Percentiles rank a stretch among this genome's conserved stretches.
Conservation (phyloP, 441 rosid species). For the Corymbia calophylla region DNA sequence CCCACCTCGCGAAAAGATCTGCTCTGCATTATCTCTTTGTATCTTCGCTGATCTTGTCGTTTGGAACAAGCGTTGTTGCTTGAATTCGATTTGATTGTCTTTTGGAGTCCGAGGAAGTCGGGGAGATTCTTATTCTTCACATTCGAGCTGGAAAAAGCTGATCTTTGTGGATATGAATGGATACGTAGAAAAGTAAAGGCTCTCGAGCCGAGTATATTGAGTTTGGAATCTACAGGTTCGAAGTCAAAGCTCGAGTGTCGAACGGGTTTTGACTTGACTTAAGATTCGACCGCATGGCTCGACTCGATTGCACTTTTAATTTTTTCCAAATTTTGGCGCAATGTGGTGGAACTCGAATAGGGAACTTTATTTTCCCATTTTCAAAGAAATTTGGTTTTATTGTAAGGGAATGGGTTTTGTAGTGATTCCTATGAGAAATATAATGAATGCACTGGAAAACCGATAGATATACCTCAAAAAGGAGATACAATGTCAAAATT, state of each 20-base stretch:
- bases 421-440: background rate
- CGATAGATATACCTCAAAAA: no score
- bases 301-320: background rate
- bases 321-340: no score
- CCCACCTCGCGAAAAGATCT: background rate
- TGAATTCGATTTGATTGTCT: background rate
- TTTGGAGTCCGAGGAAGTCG: background rate
- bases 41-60: background rate
- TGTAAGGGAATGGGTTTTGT: background rate
- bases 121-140: background rate
- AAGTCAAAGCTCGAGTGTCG: background rate
- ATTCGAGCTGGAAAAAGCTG: background rate
- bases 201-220: background rate
- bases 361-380: background rate
- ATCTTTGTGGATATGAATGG: background rate
- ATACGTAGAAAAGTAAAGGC: background rate
- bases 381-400: background rate
- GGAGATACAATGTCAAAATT: no score
- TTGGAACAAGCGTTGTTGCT: background rate
- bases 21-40: background rate
- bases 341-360: accelerated
- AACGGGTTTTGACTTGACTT: background rate
- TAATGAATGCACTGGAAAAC: background rate
- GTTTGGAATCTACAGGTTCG: background rate
- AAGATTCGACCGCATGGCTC: background rate